These are phyloP conservation scores for Pythium periplocum DNA, from an alignment of 352 stramenopile species.

Conservation along the genomic window DNA sequence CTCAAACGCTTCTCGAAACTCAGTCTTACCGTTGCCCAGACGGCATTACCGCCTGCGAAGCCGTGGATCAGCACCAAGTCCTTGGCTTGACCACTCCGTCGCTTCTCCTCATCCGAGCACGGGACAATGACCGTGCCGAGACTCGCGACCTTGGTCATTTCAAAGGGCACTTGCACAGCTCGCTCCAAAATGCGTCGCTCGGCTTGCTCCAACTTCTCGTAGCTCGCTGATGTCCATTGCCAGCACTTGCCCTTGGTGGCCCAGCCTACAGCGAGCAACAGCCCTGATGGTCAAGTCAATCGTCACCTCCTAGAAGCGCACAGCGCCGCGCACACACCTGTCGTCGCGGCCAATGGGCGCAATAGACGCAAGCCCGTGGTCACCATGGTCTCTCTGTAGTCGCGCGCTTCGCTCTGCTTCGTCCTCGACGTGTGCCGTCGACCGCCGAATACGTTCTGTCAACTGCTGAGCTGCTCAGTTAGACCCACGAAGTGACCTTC, in stretches of 20 bases:
- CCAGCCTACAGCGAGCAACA: slow-evolving; percentile 47
- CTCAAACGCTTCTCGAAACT: not conserved
- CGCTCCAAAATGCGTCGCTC: slow-evolving; percentile 61
- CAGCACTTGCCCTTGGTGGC: slow-evolving; percentile 53
- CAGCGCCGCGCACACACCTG: too few species aligned
- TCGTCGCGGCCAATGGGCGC: too few species aligned
- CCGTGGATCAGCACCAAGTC: slow-evolving; percentile 82
- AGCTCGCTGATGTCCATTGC: slow-evolving; percentile 75
- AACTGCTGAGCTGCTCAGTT: too few species aligned
- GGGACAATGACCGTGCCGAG: slow-evolving; percentile 79
- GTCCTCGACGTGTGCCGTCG: too few species aligned
- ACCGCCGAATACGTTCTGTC: too few species aligned
- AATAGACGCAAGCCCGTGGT: too few species aligned
- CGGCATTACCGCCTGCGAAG: slow-evolving; percentile 71
- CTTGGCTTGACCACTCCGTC: slow-evolving; percentile 26
- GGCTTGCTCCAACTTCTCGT: slow-evolving; percentile 47
- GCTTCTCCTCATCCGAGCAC: slow-evolving; percentile 53
- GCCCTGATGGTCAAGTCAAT: slow-evolving; percentile 14
- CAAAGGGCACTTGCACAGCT: slow-evolving; percentile 38
- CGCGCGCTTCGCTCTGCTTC: too few species aligned
- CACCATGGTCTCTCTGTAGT: too few species aligned
- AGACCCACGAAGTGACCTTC: too few species aligned
- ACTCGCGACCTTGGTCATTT: slow-evolving; percentile 76
- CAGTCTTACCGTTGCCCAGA: slow-evolving; percentile 63
- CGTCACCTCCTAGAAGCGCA: too few species aligned